Evolutionary conservation across 768 basidiomycete genomes (phyloP).

Genomic region (Mrakia blollopis): DNA sequence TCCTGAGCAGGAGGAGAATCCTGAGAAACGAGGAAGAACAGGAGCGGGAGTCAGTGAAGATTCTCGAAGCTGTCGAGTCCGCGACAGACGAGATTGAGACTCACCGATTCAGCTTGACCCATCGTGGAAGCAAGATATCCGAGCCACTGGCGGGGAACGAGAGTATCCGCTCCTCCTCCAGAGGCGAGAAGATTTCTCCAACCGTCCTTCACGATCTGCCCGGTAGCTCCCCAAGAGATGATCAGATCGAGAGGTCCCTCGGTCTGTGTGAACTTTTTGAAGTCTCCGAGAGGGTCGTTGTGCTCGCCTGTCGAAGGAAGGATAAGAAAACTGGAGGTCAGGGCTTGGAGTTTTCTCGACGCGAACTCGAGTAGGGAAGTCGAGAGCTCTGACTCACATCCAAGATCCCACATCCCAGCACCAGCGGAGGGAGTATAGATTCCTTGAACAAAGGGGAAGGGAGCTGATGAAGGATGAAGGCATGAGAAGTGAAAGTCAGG

Average conservation of each 20-base stretch:
- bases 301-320: conserved; percentile 8
- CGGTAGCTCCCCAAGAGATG: conserved; percentile 38
- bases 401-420: conserved; percentile 40
- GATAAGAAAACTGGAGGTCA: not conserved
- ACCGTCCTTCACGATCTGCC: conserved; percentile 37
- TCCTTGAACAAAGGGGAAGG: conserved; percentile 27
- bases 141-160: conserved; percentile 21
- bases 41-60: not conserved
- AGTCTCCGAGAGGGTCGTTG: conserved; percentile 42
- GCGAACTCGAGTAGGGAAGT: not conserved
- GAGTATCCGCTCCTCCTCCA: conserved; percentile 4
- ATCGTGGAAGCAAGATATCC: conserved; percentile 42
- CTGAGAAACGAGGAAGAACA: not conserved
- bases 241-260: conserved; percentile 43
- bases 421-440: conserved; percentile 38
- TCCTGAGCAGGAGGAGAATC: conserved; percentile 41
- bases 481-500: not conserved
- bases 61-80: not conserved
- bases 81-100: not conserved
- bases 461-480: not conserved
- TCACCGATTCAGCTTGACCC: conserved; percentile 41
- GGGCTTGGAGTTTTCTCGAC: not conserved
- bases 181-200: conserved; percentile 32
- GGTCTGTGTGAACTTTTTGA: conserved; percentile 40
- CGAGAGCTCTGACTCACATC: conserved; percentile 14